Evolutionary conservation across 202 grass and related monocot species (phyloP).

Genomic region (Saccharum hybrid): DNA sequence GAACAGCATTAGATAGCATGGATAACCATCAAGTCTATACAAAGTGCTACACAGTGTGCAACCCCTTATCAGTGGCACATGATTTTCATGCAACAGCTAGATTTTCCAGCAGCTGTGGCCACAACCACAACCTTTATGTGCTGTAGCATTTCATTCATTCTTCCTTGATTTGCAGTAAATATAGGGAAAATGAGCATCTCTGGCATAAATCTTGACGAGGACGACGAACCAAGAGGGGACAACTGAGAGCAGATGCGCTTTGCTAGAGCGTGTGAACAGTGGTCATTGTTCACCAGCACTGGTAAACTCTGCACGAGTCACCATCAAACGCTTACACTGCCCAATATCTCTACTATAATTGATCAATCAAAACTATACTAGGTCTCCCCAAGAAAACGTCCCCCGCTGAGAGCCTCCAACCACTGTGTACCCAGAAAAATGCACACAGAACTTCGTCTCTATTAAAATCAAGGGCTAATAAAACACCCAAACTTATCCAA

Average conservation of each 20-base stretch:
- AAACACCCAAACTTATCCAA: too few relatives aligned
- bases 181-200: constrained; percentile 77
- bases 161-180: constrained; percentile 67
- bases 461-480: too few relatives aligned
- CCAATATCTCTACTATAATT: neutral
- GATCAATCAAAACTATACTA: too few relatives aligned
- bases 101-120: neutral
- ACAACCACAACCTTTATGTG: neutral
- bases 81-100: neutral
- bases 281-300: neutral
- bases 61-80: neutral
- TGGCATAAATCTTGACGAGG: constrained; percentile 63
- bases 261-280: neutral
- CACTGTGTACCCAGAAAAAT: too few relatives aligned
- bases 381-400: too few relatives aligned
- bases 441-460: too few relatives aligned
- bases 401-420: too few relatives aligned
- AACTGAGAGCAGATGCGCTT: constrained; percentile 38
- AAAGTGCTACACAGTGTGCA: neutral
- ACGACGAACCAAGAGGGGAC: constrained; percentile 56
- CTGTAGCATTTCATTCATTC: constrained; percentile 12
- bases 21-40: neutral
- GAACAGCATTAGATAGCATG: neutral
- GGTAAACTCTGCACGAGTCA: neutral
- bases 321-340: neutral